Conservation (phyloP, 768 basidiomycete genomes). For the Leccinellum rugosiceps region DNA sequence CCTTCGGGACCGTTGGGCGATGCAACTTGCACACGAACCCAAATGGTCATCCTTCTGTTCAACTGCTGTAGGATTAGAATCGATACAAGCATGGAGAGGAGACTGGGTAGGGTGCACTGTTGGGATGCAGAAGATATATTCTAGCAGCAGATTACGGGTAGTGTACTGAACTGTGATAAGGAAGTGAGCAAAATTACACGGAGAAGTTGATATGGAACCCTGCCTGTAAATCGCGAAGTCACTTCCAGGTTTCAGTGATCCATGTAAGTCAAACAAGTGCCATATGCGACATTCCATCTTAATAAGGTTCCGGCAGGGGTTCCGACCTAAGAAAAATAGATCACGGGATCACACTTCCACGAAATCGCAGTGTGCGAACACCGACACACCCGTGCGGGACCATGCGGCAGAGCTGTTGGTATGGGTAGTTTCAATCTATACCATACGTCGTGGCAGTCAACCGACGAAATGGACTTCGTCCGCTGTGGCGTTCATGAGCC, state of each 20-base stretch:
- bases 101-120: not conserved
- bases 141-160: slow-evolving; percentile 1
- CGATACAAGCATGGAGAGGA: not conserved
- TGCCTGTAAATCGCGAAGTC: not conserved
- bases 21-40: not conserved
- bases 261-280: not conserved
- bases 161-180: not conserved
- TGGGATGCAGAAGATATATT: not conserved
- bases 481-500: not conserved
- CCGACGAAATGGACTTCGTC: not conserved
- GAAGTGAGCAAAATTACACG: not conserved
- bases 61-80: not conserved
- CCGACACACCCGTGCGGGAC: not conserved
- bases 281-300: not conserved
- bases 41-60: not conserved
- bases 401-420: slow-evolving; percentile 1
- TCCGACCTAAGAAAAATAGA: not conserved
- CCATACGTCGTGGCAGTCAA: not conserved
- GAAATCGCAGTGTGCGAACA: not conserved
- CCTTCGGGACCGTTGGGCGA: not conserved
- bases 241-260: not conserved
- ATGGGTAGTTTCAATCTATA: not conserved
- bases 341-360: not conserved
- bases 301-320: not conserved
- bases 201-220: not conserved